Conservation (phyloP, 495 filamentous ascomycete species). For the Penicillium pancosmium region DNA sequence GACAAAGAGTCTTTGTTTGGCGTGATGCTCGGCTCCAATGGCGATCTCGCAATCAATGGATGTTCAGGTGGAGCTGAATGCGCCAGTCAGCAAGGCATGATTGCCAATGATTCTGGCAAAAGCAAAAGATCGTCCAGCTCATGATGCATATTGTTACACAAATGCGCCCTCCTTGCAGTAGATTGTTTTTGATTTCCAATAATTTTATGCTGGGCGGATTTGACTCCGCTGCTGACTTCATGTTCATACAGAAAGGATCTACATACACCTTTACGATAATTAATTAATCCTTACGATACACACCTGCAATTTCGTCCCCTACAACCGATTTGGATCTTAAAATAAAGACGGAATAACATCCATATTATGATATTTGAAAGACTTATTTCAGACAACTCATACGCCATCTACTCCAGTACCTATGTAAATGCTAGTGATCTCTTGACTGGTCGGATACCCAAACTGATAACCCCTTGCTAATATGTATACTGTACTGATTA, state of each 20-base stretch:
- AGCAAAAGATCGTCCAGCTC: background rate
- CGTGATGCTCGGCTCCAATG: slow-evolving; percentile 21
- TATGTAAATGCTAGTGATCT: too few relatives aligned
- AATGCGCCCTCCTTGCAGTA: background rate
- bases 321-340: too few relatives aligned
- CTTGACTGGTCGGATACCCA: too few relatives aligned
- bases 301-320: too few relatives aligned
- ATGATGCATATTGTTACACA: background rate
- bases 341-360: too few relatives aligned
- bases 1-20: slow-evolving; percentile 9
- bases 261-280: too few relatives aligned
- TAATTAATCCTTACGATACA: too few relatives aligned
- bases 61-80: slow-evolving; percentile 6
- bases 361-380: too few relatives aligned
- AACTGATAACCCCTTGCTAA: too few relatives aligned
- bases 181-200: background rate
- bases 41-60: slow-evolving; percentile 9
- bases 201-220: background rate
- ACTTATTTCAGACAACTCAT: too few relatives aligned
- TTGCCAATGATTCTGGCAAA: slow-evolving; percentile 11
- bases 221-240: background rate
- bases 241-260: background rate
- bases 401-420: too few relatives aligned
- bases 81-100: slow-evolving; percentile 5
- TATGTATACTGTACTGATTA: too few relatives aligned